Evolutionary conservation across 441 rosid species (phyloP).

Genomic region (Flueggea neowawraea): DNA sequence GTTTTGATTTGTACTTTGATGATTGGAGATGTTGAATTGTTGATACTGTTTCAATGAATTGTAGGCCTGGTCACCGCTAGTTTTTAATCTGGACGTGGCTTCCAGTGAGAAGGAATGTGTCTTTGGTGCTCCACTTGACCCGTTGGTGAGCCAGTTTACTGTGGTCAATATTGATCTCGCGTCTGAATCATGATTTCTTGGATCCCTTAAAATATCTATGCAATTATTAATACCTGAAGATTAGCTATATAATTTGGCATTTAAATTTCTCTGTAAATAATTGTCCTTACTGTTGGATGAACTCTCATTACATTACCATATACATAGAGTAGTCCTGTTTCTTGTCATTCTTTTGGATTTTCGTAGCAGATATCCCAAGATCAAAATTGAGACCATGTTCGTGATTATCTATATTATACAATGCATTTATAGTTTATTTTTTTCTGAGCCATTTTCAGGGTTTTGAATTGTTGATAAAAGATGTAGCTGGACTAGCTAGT

Average conservation of each 20-base stretch:
- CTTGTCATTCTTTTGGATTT: too few relatives aligned
- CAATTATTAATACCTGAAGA: too few relatives aligned
- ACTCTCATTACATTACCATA: too few relatives aligned
- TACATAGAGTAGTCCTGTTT: too few relatives aligned
- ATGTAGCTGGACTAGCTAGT: conserved; percentile 33
- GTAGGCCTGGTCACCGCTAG: conserved; percentile 81
- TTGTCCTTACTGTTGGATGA: too few relatives aligned
- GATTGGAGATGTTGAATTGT: conserved; percentile 4
- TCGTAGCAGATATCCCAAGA: neutral
- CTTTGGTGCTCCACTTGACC: conserved; percentile 32
- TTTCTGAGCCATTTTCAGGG: conserved; percentile 37
- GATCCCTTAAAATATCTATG: neutral
- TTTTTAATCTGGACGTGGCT: conserved; percentile 36
- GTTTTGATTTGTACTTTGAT: neutral
- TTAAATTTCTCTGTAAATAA: too few relatives aligned
- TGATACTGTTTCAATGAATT: conserved; percentile 10
- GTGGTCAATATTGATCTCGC: neutral
- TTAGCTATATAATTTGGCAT: too few relatives aligned
- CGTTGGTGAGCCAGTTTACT: conserved; percentile 32
- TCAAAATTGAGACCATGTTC: neutral
- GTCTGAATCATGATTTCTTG: neutral
- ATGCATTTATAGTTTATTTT: conserved; percentile 1
- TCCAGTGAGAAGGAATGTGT: conserved; percentile 31
- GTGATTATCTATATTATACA: neutral
- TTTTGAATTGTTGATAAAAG: conserved; percentile 58